Conservation (phyloP, 1,139 yeast genomes). For the Casaregolazyma suthepensis region DNA sequence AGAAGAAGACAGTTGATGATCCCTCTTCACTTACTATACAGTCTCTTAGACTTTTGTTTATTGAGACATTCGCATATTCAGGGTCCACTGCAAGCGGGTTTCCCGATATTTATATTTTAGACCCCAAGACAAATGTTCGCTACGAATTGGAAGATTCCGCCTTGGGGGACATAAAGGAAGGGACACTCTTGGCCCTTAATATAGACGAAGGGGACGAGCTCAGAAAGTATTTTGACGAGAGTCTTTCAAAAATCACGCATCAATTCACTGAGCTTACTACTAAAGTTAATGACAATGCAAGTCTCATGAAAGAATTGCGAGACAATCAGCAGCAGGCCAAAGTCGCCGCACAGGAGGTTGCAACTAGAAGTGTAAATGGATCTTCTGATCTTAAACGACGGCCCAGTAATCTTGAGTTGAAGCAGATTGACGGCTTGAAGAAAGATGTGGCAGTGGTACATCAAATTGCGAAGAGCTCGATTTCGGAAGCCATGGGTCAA, state of each 20-base stretch:
- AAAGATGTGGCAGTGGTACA: conserved; percentile 59
- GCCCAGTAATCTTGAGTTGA: conserved; percentile 7
- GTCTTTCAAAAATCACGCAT: conserved; percentile 27
- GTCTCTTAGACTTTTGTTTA: conserved; percentile 64
- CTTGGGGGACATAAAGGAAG: conserved; percentile 53
- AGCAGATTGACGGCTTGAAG: conserved; percentile 33
- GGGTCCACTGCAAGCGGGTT: conserved; percentile 57
- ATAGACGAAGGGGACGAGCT: conserved; percentile 35
- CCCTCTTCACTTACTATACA: conserved; percentile 52
- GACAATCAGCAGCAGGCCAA: conserved; percentile 8
- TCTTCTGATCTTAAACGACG: not conserved
- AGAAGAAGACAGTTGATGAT: conserved; percentile 46
- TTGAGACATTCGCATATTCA: conserved; percentile 80
- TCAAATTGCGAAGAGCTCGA: conserved; percentile 49
- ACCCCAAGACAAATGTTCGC: conserved; percentile 50
- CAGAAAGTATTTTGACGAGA: conserved; percentile 31
- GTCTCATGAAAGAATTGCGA: conserved; percentile 10
- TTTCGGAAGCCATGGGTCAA: conserved; percentile 39
- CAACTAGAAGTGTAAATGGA: not conserved
- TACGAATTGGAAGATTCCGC: conserved; percentile 76
- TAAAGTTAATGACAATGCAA: conserved; percentile 32
- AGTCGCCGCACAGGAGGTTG: not conserved
- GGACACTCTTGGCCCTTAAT: conserved; percentile 54
- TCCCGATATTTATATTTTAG: conserved; percentile 78
- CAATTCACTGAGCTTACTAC: conserved; percentile 34